Evolutionary conservation across 768 basidiomycete genomes (phyloP).

Genomic region (Suillus brevipes): DNA sequence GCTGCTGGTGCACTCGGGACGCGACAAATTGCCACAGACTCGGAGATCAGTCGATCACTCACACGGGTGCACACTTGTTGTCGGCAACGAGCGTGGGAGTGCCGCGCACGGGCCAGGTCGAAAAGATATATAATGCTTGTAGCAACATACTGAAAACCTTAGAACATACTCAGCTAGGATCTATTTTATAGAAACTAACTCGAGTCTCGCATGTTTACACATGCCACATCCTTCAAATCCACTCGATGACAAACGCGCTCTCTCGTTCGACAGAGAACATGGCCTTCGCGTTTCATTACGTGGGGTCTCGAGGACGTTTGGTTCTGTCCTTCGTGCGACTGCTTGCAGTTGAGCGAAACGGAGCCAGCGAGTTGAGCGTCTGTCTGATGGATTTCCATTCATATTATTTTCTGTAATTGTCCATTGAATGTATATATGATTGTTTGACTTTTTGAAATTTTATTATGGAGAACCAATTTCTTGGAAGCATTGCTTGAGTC

Average conservation of each 20-base stretch:
- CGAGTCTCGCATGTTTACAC: constrained; percentile 80
- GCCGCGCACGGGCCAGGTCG: constrained; percentile 35
- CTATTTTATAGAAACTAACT: constrained; percentile 79
- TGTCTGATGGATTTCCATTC: constrained; percentile 57
- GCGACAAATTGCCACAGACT: no score
- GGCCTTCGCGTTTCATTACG: constrained; percentile 26
- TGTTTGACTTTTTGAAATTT: neutral
- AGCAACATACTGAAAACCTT: constrained; percentile 31
- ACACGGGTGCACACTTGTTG: no score
- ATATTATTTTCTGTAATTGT: neutral
- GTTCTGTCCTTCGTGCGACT: constrained; percentile 33
- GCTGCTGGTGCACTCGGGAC: no score
- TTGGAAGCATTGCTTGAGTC: neutral
- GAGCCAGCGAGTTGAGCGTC: constrained; percentile 58
- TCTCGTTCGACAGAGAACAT: constrained; percentile 71
- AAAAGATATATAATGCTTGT: constrained; percentile 34
- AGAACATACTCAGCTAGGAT: constrained; percentile 84
- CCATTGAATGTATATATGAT: neutral
- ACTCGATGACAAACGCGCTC: constrained; percentile 67
- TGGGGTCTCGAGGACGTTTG: constrained; percentile 67
- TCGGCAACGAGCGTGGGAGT: neutral
- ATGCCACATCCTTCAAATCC: constrained; percentile 73
- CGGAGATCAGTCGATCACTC: no score
- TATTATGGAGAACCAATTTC: neutral
- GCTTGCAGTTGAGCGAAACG: constrained; percentile 23